Percentiles rank a stretch among this genome's conserved stretches.
These are phyloP conservation scores for Nicotiana knightiana DNA, from an alignment of 257 asterid species.

Conservation along the genomic window DNA sequence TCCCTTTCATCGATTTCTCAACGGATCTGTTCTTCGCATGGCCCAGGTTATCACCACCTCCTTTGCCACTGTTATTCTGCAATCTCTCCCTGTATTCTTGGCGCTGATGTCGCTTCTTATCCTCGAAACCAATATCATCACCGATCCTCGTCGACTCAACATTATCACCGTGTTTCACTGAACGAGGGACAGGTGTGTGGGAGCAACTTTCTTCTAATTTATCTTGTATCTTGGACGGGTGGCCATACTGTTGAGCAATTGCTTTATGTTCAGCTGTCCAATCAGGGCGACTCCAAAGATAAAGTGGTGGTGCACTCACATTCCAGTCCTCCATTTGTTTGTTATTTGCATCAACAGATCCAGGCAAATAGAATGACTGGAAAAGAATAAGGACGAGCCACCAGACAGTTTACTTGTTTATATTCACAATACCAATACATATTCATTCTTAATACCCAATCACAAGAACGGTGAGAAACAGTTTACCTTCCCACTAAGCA, in stretches of 20 bases:
- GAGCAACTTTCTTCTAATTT: conserved; percentile 14
- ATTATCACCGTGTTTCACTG: conserved; percentile 11
- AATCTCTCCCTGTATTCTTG: conserved; percentile 17
- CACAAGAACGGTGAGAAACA: background rate
- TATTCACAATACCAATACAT: background rate
- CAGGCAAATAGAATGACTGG: conserved; percentile 92
- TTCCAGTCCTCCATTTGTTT: conserved; percentile 87
- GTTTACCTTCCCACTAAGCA: conserved; percentile 72
- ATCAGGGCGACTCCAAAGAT: conserved; percentile 77
- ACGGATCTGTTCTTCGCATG: conserved; percentile 16
- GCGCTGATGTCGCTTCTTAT: conserved; percentile 15
- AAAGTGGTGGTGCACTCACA: conserved; percentile 50
- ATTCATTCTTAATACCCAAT: background rate
- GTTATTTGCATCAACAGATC: conserved; percentile 62
- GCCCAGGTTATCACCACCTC: conserved; percentile 15
- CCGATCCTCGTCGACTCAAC: background rate
- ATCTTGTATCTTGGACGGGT: conserved; percentile 26
- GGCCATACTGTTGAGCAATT: conserved; percentile 60
- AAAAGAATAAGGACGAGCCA: conserved; percentile 3
- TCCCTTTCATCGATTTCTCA: conserved; percentile 6
- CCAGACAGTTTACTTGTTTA: background rate
- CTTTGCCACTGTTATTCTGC: conserved; percentile 15
- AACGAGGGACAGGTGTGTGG: conserved; percentile 11
- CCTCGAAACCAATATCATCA: conserved; percentile 18
- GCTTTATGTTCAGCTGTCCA: conserved; percentile 58